Evolutionary conservation across 768 basidiomycete genomes (phyloP).

Genomic region (Amanita subjunquillea): DNA sequence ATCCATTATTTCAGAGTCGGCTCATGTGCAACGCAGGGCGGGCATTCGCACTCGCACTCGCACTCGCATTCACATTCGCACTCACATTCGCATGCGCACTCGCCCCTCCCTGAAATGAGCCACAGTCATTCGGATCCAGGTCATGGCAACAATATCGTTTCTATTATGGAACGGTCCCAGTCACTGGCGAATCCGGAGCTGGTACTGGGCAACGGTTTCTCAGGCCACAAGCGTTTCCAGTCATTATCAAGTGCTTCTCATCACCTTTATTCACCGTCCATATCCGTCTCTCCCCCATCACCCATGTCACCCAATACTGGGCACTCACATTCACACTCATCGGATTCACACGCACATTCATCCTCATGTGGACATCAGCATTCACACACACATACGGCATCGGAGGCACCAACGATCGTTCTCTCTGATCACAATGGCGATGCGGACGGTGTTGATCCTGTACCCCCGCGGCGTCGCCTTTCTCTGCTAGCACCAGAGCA

Average conservation of each 20-base stretch:
- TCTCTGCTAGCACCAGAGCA: conserved; percentile 16
- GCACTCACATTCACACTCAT: conserved; percentile 17
- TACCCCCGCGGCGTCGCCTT: conserved; percentile 8
- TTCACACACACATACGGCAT: conserved; percentile 12
- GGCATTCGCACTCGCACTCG: conserved; percentile 43
- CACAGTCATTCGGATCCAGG: neutral
- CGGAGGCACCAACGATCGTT: conserved; percentile 11
- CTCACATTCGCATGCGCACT: conserved; percentile 4
- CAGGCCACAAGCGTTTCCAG: neutral
- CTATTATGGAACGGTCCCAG: neutral
- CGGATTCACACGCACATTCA: neutral
- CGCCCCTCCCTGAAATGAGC: neutral
- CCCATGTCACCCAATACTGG: conserved; percentile 7
- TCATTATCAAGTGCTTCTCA: conserved; percentile 4
- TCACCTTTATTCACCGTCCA: conserved; percentile 20
- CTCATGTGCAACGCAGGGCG: conserved; percentile 26
- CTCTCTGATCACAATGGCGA: neutral
- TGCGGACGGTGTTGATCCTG: neutral
- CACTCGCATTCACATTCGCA: conserved; percentile 18
- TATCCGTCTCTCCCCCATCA: conserved; percentile 11
- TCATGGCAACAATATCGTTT: neutral
- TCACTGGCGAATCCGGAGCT: neutral
- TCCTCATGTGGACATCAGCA: conserved; percentile 3
- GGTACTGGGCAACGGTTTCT: neutral
- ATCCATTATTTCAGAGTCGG: neutral